A percentile compares a stretch with the other conserved stretches of the same genome.
Evolutionary conservation across 2,329 filamentous ascomycete species (phyloP).

Genomic region (Rhynchosporium agropyri): DNA sequence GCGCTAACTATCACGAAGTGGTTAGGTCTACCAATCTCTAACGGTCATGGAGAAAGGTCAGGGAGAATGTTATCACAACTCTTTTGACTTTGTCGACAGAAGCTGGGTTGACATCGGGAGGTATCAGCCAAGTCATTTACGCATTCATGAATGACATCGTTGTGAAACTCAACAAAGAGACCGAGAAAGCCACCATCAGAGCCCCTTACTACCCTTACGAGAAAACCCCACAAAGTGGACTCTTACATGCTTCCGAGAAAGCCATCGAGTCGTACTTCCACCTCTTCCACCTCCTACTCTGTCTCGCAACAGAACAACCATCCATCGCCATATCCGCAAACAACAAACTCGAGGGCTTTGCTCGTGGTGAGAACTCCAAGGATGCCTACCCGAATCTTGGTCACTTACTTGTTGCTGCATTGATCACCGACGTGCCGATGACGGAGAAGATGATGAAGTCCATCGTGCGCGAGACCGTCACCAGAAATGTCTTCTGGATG

Average conservation of each 20-base stretch:
- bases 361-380: constrained; percentile 47
- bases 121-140: constrained; percentile 46
- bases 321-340: constrained; percentile 48
- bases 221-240: constrained; percentile 43
- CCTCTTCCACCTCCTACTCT: constrained; percentile 54
- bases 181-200: constrained; percentile 28
- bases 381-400: constrained; percentile 51
- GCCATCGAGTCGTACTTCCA: constrained; percentile 57
- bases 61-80: constrained; percentile 33
- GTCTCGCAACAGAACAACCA: constrained; percentile 46
- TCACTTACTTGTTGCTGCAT: constrained; percentile 50
- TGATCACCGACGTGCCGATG: constrained; percentile 50
- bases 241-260: constrained; percentile 54
- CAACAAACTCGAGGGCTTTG: constrained; percentile 45
- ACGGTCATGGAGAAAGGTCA: constrained; percentile 48
- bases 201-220: constrained; percentile 9
- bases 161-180: constrained; percentile 49
- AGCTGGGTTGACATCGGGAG: constrained; percentile 33
- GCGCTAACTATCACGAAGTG: constrained; percentile 36
- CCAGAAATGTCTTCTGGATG: constrained; percentile 55
- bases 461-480: constrained; percentile 53
- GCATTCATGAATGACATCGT: constrained; percentile 56
- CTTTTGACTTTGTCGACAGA: constrained; percentile 39
- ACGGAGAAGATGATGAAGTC: constrained; percentile 46
- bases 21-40: constrained; percentile 52